These are phyloP conservation scores for Colletotrichum melonis DNA, from an alignment of 2,329 filamentous ascomycete species.

Conservation along the genomic window DNA sequence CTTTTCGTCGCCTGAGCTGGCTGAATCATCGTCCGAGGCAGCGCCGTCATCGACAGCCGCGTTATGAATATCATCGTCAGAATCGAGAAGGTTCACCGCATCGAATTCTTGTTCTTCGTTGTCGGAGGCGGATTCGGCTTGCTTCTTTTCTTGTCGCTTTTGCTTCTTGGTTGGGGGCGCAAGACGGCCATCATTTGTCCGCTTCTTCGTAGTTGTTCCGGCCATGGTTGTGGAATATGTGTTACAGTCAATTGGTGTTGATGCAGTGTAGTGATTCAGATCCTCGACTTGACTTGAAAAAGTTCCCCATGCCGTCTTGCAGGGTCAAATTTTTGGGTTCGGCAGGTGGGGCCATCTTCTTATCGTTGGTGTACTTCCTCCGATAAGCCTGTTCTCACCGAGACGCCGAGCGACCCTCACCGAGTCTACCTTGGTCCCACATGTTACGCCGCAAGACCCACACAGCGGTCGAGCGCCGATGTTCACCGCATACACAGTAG, in stretches of 20 bases:
- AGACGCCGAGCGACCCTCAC: fast-evolving
- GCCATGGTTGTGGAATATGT: conserved; percentile 39
- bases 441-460: background rate
- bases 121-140: conserved; percentile 64
- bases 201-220: conserved; percentile 45
- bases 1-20: conserved; percentile 51
- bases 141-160: conserved; percentile 58
- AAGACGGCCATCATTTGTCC: conserved; percentile 45
- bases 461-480: background rate
- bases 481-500: background rate
- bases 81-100: conserved; percentile 66
- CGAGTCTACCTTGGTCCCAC: background rate
- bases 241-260: background rate
- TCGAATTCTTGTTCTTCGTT: conserved; percentile 56
- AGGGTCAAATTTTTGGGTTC: conserved; percentile 31
- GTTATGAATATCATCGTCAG: conserved; percentile 68
- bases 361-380: conserved; percentile 11
- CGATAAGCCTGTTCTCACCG: background rate
- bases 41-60: conserved; percentile 62
- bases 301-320: background rate
- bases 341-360: conserved; percentile 7
- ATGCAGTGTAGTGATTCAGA: background rate
- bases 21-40: conserved; percentile 49
- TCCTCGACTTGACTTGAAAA: background rate
- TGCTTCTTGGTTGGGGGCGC: conserved; percentile 61